Evolutionary conservation across 345 rosid genomes (phyloP), one percentile per base, ranked within the genome.

Genomic region (Atalantia buxifolia): DNA sequence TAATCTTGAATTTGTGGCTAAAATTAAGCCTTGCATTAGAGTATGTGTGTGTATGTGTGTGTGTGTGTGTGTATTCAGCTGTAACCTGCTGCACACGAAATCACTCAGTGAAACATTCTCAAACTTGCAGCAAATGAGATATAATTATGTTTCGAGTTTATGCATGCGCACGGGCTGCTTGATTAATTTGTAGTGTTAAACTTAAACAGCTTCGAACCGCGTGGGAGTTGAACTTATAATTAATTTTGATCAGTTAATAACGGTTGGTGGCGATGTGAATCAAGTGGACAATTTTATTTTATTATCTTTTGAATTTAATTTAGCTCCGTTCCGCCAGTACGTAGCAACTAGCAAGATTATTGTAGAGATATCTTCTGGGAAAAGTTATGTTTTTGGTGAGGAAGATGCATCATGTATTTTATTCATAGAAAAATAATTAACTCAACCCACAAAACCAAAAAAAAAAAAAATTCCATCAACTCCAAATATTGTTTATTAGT

Each of bases 341-440:
- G n/a, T 4, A 3, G 27, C 59, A 13, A 42, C 48, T 42, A 1
- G 40, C 18, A 45, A 45, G 50, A 45, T 45, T 12, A 61, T 48
- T n/a, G 31, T 28, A 9, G 31, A 64, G 28, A 57, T 66, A 68
- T 7, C 86, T 78, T 83, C n/a, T 1, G 77, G 80, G 66, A 75
- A 77, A 83, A 65, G 86, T 74, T 80, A 80, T 18, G 74, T 62
- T 27, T 80, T 53, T 50, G 75, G 30, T 59, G 21, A 9, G 55
- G 13, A 21, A 35, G 38, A 31, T 57, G 7, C 16, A 66, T 78
- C 62, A 40, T 36, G 1, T 65, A 55, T 8, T 59, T 12, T 13
- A 2, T 36, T 21, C 33, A 45, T 18, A 6, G 57, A 53, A 53
- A 53, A 53, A 53, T 18, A 53, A 19, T 18, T 53, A 27, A 28